phyloP scores from a whole-genome alignment of 495 filamentous ascomycete genomes.

The Terfezia boudieri region DNA sequence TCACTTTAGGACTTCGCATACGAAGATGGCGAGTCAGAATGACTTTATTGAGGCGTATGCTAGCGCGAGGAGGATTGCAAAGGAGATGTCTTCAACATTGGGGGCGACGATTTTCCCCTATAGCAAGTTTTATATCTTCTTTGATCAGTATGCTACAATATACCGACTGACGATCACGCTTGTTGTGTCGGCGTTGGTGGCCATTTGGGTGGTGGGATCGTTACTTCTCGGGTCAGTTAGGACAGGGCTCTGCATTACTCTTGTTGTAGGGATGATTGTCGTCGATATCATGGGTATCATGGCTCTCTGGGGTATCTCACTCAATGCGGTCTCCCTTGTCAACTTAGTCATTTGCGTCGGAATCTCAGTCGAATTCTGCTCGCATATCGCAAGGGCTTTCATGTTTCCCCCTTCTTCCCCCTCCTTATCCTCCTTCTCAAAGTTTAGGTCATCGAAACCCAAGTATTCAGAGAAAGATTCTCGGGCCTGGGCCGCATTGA shows the following conservation, averaged over 20 bases:
- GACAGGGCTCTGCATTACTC: slow-evolving; percentile 60
- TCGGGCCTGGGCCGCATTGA: slow-evolving; percentile 71
- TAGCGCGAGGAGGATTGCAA: slow-evolving; percentile 72
- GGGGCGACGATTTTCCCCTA: slow-evolving; percentile 77
- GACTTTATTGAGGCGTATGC: slow-evolving; percentile 85
- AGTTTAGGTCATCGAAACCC: neutral
- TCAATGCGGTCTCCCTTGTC: slow-evolving; percentile 91
- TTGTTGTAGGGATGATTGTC: slow-evolving; percentile 77
- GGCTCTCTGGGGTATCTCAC: slow-evolving; percentile 68
- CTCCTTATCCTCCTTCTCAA: neutral
- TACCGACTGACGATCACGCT: slow-evolving; percentile 54
- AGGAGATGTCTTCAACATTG: slow-evolving; percentile 41
- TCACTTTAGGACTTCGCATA: slow-evolving; percentile 81
- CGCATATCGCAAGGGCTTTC: slow-evolving; percentile 87
- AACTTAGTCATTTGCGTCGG: slow-evolving; percentile 93
- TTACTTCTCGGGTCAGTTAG: slow-evolving; percentile 61
- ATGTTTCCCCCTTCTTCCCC: slow-evolving; percentile 52
- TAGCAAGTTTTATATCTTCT: slow-evolving; percentile 93
- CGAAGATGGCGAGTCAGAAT: slow-evolving; percentile 61
- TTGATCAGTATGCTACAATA: slow-evolving; percentile 85
- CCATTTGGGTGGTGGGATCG: slow-evolving; percentile 58
- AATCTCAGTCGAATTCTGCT: slow-evolving; percentile 91
- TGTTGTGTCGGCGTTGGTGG: slow-evolving; percentile 56
- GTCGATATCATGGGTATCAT: slow-evolving; percentile 89
- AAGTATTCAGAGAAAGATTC: slow-evolving; percentile 41